Percentiles rank a stretch among this genome's conserved stretches.
These are phyloP conservation scores for Heliocybe sulcata DNA, from an alignment of 1,284 basidiomycete genomes.

Conservation along the genomic window DNA sequence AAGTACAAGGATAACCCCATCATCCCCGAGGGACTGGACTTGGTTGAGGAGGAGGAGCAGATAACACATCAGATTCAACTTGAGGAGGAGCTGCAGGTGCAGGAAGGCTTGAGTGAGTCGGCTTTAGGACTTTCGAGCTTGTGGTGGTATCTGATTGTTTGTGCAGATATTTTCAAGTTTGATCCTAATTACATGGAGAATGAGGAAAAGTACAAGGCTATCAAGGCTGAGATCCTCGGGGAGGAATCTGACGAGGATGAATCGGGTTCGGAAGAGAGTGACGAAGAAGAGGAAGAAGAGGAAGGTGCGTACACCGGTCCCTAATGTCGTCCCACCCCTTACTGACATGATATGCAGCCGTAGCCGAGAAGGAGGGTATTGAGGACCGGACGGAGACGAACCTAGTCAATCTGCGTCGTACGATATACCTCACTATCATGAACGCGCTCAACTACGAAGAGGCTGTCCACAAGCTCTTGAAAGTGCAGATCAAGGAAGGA, in stretches of 20 bases:
- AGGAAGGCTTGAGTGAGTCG: conserved; percentile 86
- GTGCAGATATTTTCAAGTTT: conserved; percentile 88
- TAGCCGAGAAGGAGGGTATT: conserved; percentile 80
- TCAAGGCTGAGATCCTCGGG: conserved; percentile 93
- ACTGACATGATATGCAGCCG: conserved; percentile 27
- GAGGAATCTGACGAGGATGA: conserved; percentile 75
- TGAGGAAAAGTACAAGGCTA: conserved; percentile 89
- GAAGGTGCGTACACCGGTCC: conserved; percentile 29
- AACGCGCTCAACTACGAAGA: conserved; percentile 97
- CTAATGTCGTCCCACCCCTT: conserved; percentile 9
- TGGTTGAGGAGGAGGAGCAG: conserved; percentile 97
- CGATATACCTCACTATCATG: conserved; percentile 98
- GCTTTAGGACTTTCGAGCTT: neutral
- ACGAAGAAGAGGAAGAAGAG: conserved; percentile 55
- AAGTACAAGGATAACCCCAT: conserved; percentile 98
- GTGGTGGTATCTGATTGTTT: conserved; percentile 7
- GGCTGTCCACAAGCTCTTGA: conserved; percentile 96
- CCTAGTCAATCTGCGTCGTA: conserved; percentile 88
- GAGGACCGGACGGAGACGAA: conserved; percentile 95
- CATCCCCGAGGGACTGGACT: conserved; percentile 87
- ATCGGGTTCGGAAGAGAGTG: conserved; percentile 53
- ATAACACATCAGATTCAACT: conserved; percentile 92
- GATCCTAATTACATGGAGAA: conserved; percentile 88
- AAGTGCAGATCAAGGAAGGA: conserved; percentile 87
- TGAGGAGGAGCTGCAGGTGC: conserved; percentile 90